Base-by-base conservation (phyloP, 2,329 filamentous ascomycete genomes). In the Diatrype stigma region DNA sequence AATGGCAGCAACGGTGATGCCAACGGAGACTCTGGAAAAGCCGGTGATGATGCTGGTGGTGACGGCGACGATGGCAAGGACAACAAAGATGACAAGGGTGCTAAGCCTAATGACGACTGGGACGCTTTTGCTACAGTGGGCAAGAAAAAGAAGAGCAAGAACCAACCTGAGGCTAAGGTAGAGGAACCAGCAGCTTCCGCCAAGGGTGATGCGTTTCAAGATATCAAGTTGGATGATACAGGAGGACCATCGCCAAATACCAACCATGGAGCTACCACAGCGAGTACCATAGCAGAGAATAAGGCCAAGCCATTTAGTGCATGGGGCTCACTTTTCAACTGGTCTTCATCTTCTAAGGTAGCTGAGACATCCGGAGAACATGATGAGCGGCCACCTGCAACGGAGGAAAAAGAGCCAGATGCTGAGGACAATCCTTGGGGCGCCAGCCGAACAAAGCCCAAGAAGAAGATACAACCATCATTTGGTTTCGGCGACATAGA, bases 171-270 rank as follows among this genome's bases (percentile, higher is more conserved):
- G 45, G 53, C 55, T 23, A 63, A 65, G 42, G 55, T 58, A 23
- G 70, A 67, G 40, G 61, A 67, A 35, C 56, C 62, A 6, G 57
- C 26, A 30, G 6, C 58, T 35, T 40, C 63, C 12, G 53, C 64
- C 21, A 75, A 74, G 45, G 70, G 76, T 42, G 78, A 80, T 50
- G 70, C 76, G n/a, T 89, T 89, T 58, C 77, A 87, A 42, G 85
- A 89, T 26, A 82, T 90, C 57, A 87, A 82, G 60, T 68, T 90
- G 23, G 79, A 84, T 56, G 83, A 86, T 50, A 63, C 70, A 23
- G 75, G 72, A 23, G 75, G 72, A n/a, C 80, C 82, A 1, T 79
- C 81, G 50, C 63, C 83, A 6, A 80, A 84, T 54, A 63, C 83
- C 14, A 78, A 73, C 53, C 77, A 84, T 59, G 78, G 77, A 46